Conservation (phyloP, 2,329 filamentous ascomycete genomes). For the Colletotrichum lupini region DNA sequence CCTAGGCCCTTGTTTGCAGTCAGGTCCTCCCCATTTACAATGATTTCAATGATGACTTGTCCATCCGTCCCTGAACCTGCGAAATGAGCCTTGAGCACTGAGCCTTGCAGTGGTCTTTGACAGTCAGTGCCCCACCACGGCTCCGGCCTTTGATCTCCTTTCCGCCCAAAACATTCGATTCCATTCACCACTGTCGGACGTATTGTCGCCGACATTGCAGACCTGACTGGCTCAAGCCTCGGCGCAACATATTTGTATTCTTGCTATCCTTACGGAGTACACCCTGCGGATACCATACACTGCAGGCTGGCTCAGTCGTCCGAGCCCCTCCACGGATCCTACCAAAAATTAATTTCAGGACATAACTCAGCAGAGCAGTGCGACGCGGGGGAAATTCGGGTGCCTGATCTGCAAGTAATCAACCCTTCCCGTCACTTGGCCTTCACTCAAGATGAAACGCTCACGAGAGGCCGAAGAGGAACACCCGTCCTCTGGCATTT, state of each 20-base stretch:
- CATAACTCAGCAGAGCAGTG: slow-evolving; percentile 9
- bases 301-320: not conserved
- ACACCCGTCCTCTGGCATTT: slow-evolving; percentile 48
- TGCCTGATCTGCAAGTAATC: slow-evolving; percentile 34
- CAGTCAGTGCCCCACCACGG: slow-evolving; percentile 30
- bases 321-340: slow-evolving; percentile 2
- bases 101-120: slow-evolving; percentile 18
- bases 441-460: slow-evolving; percentile 65
- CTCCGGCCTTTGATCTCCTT: slow-evolving; percentile 18
- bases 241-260: not conserved
- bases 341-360: slow-evolving; percentile 6
- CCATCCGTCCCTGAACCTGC: not conserved
- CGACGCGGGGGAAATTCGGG: slow-evolving; percentile 1
- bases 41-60: slow-evolving; percentile 13
- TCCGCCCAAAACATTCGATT: slow-evolving; percentile 15
- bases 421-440: slow-evolving; percentile 22
- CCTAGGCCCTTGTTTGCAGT: not conserved
- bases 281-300: no score
- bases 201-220: slow-evolving; percentile 1
- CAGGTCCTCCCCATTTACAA: not conserved
- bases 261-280: not conserved
- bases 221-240: not conserved
- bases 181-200: not conserved
- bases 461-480: slow-evolving; percentile 69
- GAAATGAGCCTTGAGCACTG: not conserved